Conservation (phyloP, 768 basidiomycete species). For the Pilatotrama ljubarskyi region DNA sequence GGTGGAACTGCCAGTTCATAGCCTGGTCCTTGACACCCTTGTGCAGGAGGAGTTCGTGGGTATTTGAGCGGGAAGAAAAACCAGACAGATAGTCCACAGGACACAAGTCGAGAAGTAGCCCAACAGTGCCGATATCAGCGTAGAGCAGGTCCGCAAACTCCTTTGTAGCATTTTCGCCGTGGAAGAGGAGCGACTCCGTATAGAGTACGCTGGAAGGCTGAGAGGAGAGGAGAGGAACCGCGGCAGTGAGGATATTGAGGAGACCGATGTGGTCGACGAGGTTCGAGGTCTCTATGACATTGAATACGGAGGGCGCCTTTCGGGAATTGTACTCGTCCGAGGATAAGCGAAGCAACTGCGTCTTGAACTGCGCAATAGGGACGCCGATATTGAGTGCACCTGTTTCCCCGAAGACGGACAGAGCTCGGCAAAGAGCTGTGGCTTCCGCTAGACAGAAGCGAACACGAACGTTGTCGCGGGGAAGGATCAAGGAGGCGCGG, state of each 20-base stretch:
- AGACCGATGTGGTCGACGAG: conserved; percentile 49
- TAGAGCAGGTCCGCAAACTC: conserved; percentile 36
- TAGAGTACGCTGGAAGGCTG: conserved; percentile 36
- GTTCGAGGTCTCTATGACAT: conserved; percentile 53
- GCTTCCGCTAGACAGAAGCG: conserved; percentile 46
- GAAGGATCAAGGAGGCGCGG: conserved; percentile 6
- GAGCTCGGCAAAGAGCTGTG: conserved; percentile 39
- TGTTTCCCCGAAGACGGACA: conserved; percentile 22
- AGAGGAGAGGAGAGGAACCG: conserved; percentile 39
- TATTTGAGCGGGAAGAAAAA: conserved; percentile 42
- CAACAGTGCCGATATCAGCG: conserved; percentile 43
- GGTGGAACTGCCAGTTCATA: conserved; percentile 34
- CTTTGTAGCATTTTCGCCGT: conserved; percentile 31
- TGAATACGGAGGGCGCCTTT: conserved; percentile 39
- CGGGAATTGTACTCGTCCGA: conserved; percentile 32
- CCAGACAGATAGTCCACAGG: conserved; percentile 43
- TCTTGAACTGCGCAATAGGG: conserved; percentile 40
- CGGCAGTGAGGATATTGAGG: conserved; percentile 43
- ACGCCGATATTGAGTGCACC: conserved; percentile 7
- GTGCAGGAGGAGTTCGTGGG: conserved; percentile 37
- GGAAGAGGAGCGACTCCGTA: conserved; percentile 42
- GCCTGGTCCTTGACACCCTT: neutral
- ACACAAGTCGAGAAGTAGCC: conserved; percentile 42
- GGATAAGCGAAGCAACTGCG: conserved; percentile 34
- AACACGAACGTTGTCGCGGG: conserved; percentile 25